Evolutionary conservation across 164 flowering plant species (phyloP).

Genomic region (Dillenia turbinata): DNA sequence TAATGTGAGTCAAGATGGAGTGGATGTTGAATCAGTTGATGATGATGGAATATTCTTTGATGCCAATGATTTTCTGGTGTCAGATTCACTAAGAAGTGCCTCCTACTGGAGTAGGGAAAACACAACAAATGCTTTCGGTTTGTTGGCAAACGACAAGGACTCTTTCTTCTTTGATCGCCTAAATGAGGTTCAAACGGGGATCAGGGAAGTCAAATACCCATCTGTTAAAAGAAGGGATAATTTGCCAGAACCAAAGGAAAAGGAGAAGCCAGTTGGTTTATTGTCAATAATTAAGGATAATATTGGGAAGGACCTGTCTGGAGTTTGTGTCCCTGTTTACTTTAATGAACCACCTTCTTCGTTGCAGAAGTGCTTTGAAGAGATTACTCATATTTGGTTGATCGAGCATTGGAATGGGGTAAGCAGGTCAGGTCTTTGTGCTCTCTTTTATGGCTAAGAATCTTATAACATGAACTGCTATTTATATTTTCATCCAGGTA

Average conservation of each 20-base stretch:
- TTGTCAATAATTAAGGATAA: slow-evolving; percentile 99
- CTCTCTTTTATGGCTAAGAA: slow-evolving; percentile 26
- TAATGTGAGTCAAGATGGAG: slow-evolving; percentile 87
- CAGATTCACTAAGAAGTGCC: slow-evolving; percentile 82
- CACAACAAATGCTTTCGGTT: slow-evolving; percentile 35
- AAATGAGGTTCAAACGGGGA: slow-evolving; percentile 39
- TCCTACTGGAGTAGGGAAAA: slow-evolving; percentile 71
- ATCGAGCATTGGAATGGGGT: slow-evolving; percentile 91
- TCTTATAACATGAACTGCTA: slow-evolving; percentile 28
- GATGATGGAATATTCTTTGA: slow-evolving; percentile 84
- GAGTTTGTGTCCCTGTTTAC: slow-evolving; percentile 98
- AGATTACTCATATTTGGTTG: slow-evolving; percentile 94
- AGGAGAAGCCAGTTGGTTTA: slow-evolving; percentile 90
- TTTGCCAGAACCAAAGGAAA: slow-evolving; percentile 96
- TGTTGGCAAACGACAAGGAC: slow-evolving; percentile 39
- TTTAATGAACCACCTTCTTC: slow-evolving; percentile 98
- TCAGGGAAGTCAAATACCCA: slow-evolving; percentile 60
- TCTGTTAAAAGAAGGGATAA: slow-evolving; percentile 75
- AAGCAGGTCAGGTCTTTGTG: slow-evolving; percentile 73
- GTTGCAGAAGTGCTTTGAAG: slow-evolving; percentile 96
- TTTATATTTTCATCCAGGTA: slow-evolving; percentile 19
- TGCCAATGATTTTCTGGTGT: slow-evolving; percentile 70
- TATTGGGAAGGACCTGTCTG: slow-evolving; percentile 95
- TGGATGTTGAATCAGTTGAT: slow-evolving; percentile 86
- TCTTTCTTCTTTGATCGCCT: slow-evolving; percentile 44